phyloP scores from a whole-genome alignment of 495 filamentous ascomycete species.

The Xylaria sp. region DNA sequence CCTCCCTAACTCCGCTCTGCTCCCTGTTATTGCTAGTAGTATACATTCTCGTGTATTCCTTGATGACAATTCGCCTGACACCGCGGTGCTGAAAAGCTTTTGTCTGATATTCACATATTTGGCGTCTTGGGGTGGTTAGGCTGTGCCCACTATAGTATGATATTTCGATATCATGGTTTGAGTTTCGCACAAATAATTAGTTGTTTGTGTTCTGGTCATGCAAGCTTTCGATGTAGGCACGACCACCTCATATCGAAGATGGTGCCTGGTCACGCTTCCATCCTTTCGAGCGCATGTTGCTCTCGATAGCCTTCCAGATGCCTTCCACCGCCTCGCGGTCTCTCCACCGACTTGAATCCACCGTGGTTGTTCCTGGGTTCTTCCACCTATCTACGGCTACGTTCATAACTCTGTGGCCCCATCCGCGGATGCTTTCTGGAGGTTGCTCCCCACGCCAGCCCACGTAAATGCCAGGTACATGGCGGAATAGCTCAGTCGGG shows the following conservation, averaged over 20 bases:
- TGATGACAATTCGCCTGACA: background rate
- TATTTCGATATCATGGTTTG: background rate
- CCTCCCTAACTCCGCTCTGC: conserved; percentile 16
- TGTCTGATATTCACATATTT: background rate
- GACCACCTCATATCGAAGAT: conserved; percentile 45
- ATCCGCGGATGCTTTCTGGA: conserved; percentile 76
- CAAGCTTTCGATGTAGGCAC: background rate
- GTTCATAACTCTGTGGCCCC: conserved; percentile 81
- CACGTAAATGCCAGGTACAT: conserved; percentile 85
- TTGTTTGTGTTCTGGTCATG: background rate
- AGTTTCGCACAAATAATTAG: background rate
- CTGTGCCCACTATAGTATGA: background rate
- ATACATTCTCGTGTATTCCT: background rate
- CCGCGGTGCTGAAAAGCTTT: background rate
- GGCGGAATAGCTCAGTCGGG: conserved; percentile 85
- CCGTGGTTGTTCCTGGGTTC: conserved; percentile 53
- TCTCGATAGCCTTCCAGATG: conserved; percentile 91
- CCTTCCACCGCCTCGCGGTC: conserved; percentile 93
- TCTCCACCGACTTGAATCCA: conserved; percentile 75
- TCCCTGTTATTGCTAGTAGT: conserved; percentile 9
- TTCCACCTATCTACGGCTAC: conserved; percentile 82
- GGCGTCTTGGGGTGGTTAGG: background rate
- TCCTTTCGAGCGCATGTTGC: conserved; percentile 82
- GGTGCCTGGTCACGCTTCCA: conserved; percentile 76
- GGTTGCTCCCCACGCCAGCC: conserved; percentile 88